Evolutionary conservation across 2,329 filamentous ascomycete genomes (phyloP), one percentile per base, ranked within the genome.

Genomic region (Colletotrichum somersetense): DNA sequence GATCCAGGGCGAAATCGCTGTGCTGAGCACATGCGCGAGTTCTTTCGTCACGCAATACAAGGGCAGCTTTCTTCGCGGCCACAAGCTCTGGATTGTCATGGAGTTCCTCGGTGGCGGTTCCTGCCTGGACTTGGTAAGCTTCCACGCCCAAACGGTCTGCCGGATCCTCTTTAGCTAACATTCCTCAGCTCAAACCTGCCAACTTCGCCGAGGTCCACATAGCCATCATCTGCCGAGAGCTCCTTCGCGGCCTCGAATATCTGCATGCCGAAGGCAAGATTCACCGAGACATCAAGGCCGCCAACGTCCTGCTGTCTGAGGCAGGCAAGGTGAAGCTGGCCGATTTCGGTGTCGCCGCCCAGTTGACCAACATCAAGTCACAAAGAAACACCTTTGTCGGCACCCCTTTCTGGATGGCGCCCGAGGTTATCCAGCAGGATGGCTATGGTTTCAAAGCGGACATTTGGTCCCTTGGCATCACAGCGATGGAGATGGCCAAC

Each of bases 71-170:
- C 89, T 98, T n/a, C 91, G 94, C 76, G 96, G 96, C 35, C 93
- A 95, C 80, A 99, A 98, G 84, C 85, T 99, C 86, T 99, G 96
- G 96, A 99, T 99, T 79, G 94, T 98, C 71, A 99, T 99, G 96
- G 96, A 99, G 82, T 99, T 93, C 79, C 86, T 99, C 14, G 96
- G 96, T 7, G 96, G 96, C 74, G 96, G 96, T 52, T 98, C 96
- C 23, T 98, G 96, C 80, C 87, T 98, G 75, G 96, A 99, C 81
- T 82, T 99, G 86, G 93, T 97, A 89, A 77, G 86, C 74, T 38
- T 20, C 44, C n/a, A 44, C n/a, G 44, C 67, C 80, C 74, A 50
- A 42, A 62, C 42, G 18, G 18, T 26, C 59, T 78, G 71, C 61
- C 48, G 26, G 7, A 56, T 65, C 58, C 66, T 42, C 55, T 55